phyloP scores from a whole-genome alignment of 805 yeast genomes.

The Torulaspora microellipsoides region DNA sequence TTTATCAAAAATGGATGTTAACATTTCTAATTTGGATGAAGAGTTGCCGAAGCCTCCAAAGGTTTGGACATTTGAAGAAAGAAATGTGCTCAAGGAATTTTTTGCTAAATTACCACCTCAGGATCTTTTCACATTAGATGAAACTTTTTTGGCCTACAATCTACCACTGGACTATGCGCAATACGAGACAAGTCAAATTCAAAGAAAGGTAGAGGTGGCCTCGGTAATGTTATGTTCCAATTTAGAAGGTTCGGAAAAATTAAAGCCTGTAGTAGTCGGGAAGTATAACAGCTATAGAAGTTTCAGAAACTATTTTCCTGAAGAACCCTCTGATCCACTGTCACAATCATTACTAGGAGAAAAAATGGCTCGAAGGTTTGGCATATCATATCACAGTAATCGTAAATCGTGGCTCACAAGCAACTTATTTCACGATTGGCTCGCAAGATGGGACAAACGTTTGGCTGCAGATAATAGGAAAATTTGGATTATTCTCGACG shows the following conservation, averaged over 20 bases:
- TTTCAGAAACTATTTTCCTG: slow-evolving; percentile 36
- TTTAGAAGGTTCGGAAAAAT: slow-evolving; percentile 57
- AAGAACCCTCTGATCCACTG: slow-evolving; percentile 27
- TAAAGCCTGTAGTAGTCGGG: slow-evolving; percentile 58
- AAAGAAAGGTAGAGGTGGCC: slow-evolving; percentile 38
- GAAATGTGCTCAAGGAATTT: slow-evolving; percentile 43
- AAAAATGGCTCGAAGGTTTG: slow-evolving; percentile 48
- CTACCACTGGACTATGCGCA: slow-evolving; percentile 57
- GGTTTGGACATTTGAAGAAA: slow-evolving; percentile 59
- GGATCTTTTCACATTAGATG: slow-evolving; percentile 57
- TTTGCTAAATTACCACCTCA: slow-evolving; percentile 44
- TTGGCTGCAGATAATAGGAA: slow-evolving; percentile 45
- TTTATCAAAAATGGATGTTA: slow-evolving; percentile 46
- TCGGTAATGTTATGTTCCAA: slow-evolving; percentile 62
- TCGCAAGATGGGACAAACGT: slow-evolving; percentile 55
- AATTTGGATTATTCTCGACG: slow-evolving; percentile 54
- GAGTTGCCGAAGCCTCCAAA: slow-evolving; percentile 46
- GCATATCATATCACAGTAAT: slow-evolving; percentile 54
- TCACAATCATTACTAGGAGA: slow-evolving; percentile 32
- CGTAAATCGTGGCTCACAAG: slow-evolving; percentile 61
- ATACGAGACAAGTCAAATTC: slow-evolving; percentile 36
- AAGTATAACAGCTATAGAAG: slow-evolving; percentile 46
- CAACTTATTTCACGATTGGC: slow-evolving; percentile 57
- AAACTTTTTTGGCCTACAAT: slow-evolving; percentile 54
- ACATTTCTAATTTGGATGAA: slow-evolving; percentile 43